Base-by-base conservation (phyloP, 164 flowering plant genomes). In the Buxus sempervirens region DNA sequence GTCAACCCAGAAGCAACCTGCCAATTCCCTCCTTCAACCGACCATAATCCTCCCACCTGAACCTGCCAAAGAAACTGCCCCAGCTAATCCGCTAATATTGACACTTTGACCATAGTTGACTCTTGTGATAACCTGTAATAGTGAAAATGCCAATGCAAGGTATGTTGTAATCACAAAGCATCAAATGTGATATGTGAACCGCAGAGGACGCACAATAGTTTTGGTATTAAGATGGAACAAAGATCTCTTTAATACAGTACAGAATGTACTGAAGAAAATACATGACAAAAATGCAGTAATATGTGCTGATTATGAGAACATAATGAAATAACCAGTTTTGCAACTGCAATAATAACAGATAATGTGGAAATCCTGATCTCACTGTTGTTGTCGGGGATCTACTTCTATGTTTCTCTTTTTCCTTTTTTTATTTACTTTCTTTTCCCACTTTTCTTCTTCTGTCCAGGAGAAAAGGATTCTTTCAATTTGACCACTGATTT, bases 21-120 rank as follows among this genome's bases (percentile, higher is more conserved):
- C 94, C 93, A 87, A 79, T 95, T 95, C 8, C 99, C 99, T 54
- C 98, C 98, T 76, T 85, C 82, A 61, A 95, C 73, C 15, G 97
- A 67, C 98, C 98, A 95, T 63, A 95, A 76, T 51, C 90, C 97
- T 63, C 84, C n/a, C 91, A 23, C 88, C 94, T 28, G 93, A 85
- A 54, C 98, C 98, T 48, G 99, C 99, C 79, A 95, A 73, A 36
- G 99, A 90, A 80, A 95, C 99, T 58, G 90, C 94, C 26, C 99
- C 98, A 68, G 98, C 99, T 67, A 92, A 86, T 62, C 98, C 98
- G 75, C 98, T 95, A 64, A 95, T 95, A 62, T 56, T 66, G 20
- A 79, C 80, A 85, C 96, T 89, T 77, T 95, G 99, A 26, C 99
- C 99, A 74, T 95, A 95, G 65, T 95, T 95, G 54, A 95, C 82